phyloP scores from a whole-genome alignment of 2,329 filamentous ascomycete species.

The Aspergillus ustus region DNA sequence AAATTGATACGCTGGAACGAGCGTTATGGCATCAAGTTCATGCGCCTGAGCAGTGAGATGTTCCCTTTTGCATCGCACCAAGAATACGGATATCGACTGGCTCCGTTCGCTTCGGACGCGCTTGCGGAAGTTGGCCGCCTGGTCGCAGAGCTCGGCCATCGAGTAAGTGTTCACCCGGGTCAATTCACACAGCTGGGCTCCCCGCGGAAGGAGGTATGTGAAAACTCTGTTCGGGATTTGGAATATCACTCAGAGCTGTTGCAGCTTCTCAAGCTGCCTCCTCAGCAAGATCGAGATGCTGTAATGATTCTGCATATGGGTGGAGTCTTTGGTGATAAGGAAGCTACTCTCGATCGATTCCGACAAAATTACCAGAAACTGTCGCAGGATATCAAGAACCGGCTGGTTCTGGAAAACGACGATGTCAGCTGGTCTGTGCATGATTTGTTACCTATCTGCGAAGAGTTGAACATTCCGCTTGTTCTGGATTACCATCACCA shows the following conservation, averaged over 20 bases:
- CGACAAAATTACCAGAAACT: slow-evolving; percentile 72
- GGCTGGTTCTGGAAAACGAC: slow-evolving; percentile 91
- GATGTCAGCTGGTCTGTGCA: slow-evolving; percentile 93
- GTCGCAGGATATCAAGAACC: slow-evolving; percentile 72
- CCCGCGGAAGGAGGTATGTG: slow-evolving; percentile 75
- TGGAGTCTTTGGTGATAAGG: slow-evolving; percentile 85
- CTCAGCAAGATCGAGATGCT: slow-evolving; percentile 80
- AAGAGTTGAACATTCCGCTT: slow-evolving; percentile 90
- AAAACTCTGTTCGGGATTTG: slow-evolving; percentile 77
- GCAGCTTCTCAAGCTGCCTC: slow-evolving; percentile 73
- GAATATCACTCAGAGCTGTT: slow-evolving; percentile 89
- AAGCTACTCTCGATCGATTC: slow-evolving; percentile 77
- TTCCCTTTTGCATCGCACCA: slow-evolving; percentile 93
- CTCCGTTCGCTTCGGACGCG: slow-evolving; percentile 78
- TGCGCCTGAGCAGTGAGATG: slow-evolving; percentile 93
- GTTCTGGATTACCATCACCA: slow-evolving; percentile 95
- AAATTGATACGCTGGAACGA: slow-evolving; percentile 94
- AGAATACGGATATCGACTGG: slow-evolving; percentile 83
- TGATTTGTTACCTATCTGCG: slow-evolving; percentile 84
- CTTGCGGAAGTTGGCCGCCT: slow-evolving; percentile 78
- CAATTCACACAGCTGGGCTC: slow-evolving; percentile 92
- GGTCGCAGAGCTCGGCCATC: slow-evolving; percentile 77
- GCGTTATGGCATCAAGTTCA: slow-evolving; percentile 86
- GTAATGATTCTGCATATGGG: slow-evolving; percentile 96
- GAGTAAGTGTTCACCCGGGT: slow-evolving; percentile 87